Evolutionary conservation across 495 filamentous ascomycete species (phyloP), one percentile per base, ranked within the genome.

Genomic region (Aspergillus conjunctus): DNA sequence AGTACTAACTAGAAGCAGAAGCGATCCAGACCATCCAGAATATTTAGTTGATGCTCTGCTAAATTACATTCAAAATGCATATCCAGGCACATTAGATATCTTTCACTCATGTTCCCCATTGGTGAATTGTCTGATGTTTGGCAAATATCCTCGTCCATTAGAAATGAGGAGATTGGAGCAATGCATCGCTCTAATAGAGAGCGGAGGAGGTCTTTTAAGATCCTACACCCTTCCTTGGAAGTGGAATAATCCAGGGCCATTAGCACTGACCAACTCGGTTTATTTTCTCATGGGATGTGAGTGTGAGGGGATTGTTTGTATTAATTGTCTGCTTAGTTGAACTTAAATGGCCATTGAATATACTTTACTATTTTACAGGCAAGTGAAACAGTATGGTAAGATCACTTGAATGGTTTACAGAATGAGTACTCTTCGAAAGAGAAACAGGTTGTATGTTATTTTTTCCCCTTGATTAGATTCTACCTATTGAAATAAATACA

Each of bases 61-160:
- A 26, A 52, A 52, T n/a, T 52, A 33, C 33, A 31, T 52, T 52
- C 50, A 52, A 15, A 52, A 52, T 52, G 22, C 50, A 34, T 52
- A 52, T 18, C 22, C 8, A 33, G 31, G 31, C 12, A 31, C 50
- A n/a, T n/a, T 52, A 3, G 30, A 18, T 18, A 26, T 52, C 15
- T 52, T 52, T 33, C 50, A 33, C 32, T 30, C 32, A 32, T 52
- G 50, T n/a, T 52, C 50, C 4, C 50, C 50, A 7, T 5, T 34
- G 26, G 50, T 52, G 50, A 34, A 32, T 34, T 32, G 50, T 31
- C 30, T 52, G 21, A 52, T 52, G 50, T 52, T 32, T 34, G 50
- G 50, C 5, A 14, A 15, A 1, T 30, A 32, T 4, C 50, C 50
- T 15, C 5, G 30, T 18, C 50, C 30, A 18, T n/a, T 10, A 9